phyloP scores from a whole-genome alignment of 1,284 basidiomycete genomes.

The Irpex lacteus region DNA sequence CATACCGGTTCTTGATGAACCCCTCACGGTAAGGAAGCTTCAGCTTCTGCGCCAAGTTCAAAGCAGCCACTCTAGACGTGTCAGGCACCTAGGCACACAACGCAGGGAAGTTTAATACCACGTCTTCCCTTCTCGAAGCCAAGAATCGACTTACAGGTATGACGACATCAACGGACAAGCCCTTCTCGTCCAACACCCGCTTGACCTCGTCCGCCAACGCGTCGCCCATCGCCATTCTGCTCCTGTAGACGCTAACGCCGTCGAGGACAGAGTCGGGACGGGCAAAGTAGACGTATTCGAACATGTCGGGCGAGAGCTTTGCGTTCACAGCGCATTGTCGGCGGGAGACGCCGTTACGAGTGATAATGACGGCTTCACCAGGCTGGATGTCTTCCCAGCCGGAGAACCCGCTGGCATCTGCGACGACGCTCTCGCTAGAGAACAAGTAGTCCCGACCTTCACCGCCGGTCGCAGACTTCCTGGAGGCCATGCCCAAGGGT shows the following conservation, averaged over 20 bases:
- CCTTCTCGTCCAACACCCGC: slow-evolving; percentile 67
- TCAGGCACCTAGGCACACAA: slow-evolving; percentile 75
- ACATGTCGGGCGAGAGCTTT: slow-evolving; percentile 96
- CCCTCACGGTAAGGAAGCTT: slow-evolving; percentile 95
- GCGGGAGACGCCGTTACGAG: slow-evolving; percentile 70
- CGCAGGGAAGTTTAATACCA: slow-evolving; percentile 1
- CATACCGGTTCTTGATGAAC: slow-evolving; percentile 98
- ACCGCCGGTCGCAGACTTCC: slow-evolving; percentile 42
- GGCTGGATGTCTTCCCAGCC: slow-evolving; percentile 95
- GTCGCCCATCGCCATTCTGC: slow-evolving; percentile 99
- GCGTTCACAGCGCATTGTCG: slow-evolving; percentile 70
- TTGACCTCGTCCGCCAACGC: slow-evolving; percentile 87
- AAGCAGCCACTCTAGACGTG: slow-evolving; percentile 92
- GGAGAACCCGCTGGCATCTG: slow-evolving; percentile 88
- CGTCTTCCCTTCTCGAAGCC: not conserved
- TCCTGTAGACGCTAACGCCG: slow-evolving; percentile 95
- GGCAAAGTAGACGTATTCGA: slow-evolving; percentile 99
- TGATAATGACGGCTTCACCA: slow-evolving; percentile 95
- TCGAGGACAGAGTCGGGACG: slow-evolving; percentile 98
- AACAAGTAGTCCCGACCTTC: slow-evolving; percentile 84
- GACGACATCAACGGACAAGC: slow-evolving; percentile 87
- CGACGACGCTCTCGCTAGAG: slow-evolving; percentile 95
- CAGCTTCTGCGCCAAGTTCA: slow-evolving; percentile 93
- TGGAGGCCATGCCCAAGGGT: slow-evolving; percentile 81
- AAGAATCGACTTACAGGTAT: slow-evolving; percentile 77